Base-by-base conservation (phyloP, 176 grass and related monocot species). In the Poa annua region DNA sequence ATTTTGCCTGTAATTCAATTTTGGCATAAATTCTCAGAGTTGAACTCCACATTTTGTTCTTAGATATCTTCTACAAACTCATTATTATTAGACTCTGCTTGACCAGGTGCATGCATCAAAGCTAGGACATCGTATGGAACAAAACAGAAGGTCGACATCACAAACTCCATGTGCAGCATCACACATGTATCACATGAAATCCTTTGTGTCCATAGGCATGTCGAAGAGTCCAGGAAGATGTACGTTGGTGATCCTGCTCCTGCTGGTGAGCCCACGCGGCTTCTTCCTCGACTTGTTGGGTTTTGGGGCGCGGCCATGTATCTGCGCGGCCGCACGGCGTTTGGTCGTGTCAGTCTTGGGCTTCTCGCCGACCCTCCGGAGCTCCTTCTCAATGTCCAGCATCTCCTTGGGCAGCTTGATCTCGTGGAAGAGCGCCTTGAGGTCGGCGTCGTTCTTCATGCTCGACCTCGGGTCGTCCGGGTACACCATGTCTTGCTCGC, bases 361-460 rank as follows among this genome's bases (percentile, higher is more conserved):
- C 4, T 72, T 72, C 24, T 72, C 42, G 6, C 42, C n/a, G 42
- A 16, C 8, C 69, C 24, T 48, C 6, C 69, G 12, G 42, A 72
- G 69, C 2, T 72, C 69, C 42, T 72, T 72, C 42, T 72, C 42
- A 41, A 72, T 48, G 69, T 72, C 69, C 12, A 72, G 12, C 69
- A 72, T 72, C 3, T 72, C 69, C 7, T 9, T 25, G 3, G 69
- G 69, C 69, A 72, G 12, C 42, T 72, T 72, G 69, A 72, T 9
- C 6, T 48, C 69, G 21, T 26, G 21, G 42, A 72, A 48, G 12
- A 72, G 13, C 21, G 15, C 25, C 21, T 72, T 72, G 21, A 72
- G 69, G 2, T 72, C 42, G 13, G 21, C 12, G 69, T 72, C 69
- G 12, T 26, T 21, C 13, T 72, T 22, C 69, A 49, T 14, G 22